A percentile compares a stretch with the other conserved stretches of the same genome.
phyloP scores from a whole-genome alignment of 768 basidiomycete species.

The Pulveroboletus ravenelii region DNA sequence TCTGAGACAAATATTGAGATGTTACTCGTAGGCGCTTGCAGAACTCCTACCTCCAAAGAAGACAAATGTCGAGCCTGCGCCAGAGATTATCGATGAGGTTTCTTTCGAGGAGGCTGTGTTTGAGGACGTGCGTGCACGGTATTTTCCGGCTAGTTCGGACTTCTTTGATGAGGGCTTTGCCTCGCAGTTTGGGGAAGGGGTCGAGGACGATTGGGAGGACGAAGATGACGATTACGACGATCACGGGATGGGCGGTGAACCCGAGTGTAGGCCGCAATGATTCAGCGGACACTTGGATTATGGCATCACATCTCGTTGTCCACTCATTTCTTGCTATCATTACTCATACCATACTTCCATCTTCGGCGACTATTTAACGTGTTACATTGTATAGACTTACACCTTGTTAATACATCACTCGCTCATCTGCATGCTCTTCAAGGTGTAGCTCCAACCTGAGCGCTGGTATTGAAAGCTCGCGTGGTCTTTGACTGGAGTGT shows the following conservation, averaged over 20 bases:
- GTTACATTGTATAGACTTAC: conserved; percentile 25
- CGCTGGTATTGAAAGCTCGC: conserved; percentile 54
- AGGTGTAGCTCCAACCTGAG: conserved; percentile 50
- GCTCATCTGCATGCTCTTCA: conserved; percentile 7
- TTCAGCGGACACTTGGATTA: conserved; percentile 2
- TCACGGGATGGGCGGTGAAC: conserved; percentile 37
- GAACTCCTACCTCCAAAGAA: conserved; percentile 74
- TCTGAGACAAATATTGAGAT: conserved; percentile 1
- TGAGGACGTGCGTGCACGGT: conserved; percentile 78
- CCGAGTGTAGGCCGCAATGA: conserved; percentile 62
- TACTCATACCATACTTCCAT: conserved; percentile 16
- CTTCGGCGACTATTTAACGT: conserved; percentile 24
- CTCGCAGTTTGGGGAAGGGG: conserved; percentile 66
- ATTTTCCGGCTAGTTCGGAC: conserved; percentile 65
- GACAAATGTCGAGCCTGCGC: conserved; percentile 63
- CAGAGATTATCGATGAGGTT: conserved; percentile 65
- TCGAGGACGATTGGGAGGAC: conserved; percentile 68
- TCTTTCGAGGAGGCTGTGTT: conserved; percentile 73
- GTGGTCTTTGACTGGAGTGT: conserved; percentile 67
- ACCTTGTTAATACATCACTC: conserved; percentile 18
- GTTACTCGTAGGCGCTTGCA: conserved; percentile 50
- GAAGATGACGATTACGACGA: conserved; percentile 56
- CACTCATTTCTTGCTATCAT: conserved; percentile 10
- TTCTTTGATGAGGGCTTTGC: conserved; percentile 76
- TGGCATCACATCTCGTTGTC: conserved; percentile 6